These are phyloP conservation scores for Iris pallida DNA, from an alignment of 116 monocot species.

Conservation along the genomic window DNA sequence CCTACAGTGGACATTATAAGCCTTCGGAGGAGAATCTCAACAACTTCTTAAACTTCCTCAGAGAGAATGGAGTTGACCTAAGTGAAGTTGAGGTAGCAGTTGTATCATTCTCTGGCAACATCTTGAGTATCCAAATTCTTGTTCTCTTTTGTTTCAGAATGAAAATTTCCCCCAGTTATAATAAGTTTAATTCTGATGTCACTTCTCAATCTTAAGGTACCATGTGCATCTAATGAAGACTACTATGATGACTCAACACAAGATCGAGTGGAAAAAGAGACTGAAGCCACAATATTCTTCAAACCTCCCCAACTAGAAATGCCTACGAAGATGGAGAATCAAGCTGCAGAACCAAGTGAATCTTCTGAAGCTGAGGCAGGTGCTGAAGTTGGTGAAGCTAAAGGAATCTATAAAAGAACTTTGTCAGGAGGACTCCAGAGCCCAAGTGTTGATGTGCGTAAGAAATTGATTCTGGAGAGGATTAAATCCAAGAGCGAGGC, in stretches of 20 bases:
- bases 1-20: constrained; percentile 86
- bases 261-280: constrained; percentile 9
- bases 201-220: constrained; percentile 22
- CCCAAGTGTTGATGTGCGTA: constrained; percentile 43
- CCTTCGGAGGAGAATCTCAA: constrained; percentile 61
- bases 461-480: constrained; percentile 47
- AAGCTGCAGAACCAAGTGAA: constrained; percentile 7
- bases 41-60: constrained; percentile 56
- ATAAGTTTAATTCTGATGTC: neutral
- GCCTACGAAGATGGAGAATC: constrained; percentile 10
- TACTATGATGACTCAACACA: constrained; percentile 37
- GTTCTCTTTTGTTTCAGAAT: no score
- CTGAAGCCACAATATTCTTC: neutral
- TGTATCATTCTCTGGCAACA: neutral
- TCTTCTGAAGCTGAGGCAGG: neutral
- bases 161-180: no score
- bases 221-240: constrained; percentile 44
- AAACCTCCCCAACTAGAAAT: constrained; percentile 26
- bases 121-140: no score
- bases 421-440: constrained; percentile 64
- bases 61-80: constrained; percentile 47
- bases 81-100: constrained; percentile 35
- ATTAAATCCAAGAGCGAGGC: constrained; percentile 61
- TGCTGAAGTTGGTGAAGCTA: constrained; percentile 3
- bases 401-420: constrained; percentile 33